Percentiles rank a stretch among this genome's conserved stretches.
Conservation (phyloP, 1,284 basidiomycete species). For the Ustilago nuda region DNA sequence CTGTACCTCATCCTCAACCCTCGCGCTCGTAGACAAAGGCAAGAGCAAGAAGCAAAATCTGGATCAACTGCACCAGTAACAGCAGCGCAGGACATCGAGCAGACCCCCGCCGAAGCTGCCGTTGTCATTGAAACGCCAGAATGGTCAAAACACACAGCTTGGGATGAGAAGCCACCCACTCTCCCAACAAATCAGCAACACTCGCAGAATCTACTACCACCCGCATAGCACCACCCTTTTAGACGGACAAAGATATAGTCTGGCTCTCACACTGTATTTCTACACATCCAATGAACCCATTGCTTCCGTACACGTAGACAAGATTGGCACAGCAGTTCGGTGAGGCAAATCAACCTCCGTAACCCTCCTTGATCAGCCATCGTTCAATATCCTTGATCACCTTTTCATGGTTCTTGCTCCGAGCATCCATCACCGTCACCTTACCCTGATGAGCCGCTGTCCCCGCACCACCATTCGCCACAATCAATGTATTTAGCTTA, state of each 20-base stretch:
- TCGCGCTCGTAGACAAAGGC: constrained; percentile 36
- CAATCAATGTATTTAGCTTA: constrained; percentile 42
- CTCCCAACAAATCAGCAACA: background rate
- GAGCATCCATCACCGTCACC: constrained; percentile 19
- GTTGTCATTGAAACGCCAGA: constrained; percentile 17
- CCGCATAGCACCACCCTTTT: background rate
- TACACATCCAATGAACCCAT: constrained; percentile 3
- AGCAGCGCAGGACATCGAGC: constrained; percentile 10
- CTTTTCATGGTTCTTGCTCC: constrained; percentile 18
- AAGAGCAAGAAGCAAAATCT: background rate
- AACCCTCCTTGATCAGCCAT: constrained; percentile 46
- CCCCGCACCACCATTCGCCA: constrained; percentile 22
- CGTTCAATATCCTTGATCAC: constrained; percentile 45
- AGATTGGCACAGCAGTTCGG: background rate
- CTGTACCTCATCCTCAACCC: constrained; percentile 78
- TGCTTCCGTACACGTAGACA: background rate
- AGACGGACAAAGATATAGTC: background rate
- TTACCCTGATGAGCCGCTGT: constrained; percentile 23
- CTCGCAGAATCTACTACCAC: background rate
- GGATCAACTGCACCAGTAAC: background rate
- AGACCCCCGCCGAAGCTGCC: background rate
- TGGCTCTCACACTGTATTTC: constrained; percentile 15
- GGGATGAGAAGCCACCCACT: constrained; percentile 21
- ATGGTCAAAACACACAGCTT: constrained; percentile 31
- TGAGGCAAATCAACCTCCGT: constrained; percentile 28